Evolutionary conservation across 1,139 yeast species (phyloP).

Genomic region (Hemisphaericaspora xylofermentans): DNA sequence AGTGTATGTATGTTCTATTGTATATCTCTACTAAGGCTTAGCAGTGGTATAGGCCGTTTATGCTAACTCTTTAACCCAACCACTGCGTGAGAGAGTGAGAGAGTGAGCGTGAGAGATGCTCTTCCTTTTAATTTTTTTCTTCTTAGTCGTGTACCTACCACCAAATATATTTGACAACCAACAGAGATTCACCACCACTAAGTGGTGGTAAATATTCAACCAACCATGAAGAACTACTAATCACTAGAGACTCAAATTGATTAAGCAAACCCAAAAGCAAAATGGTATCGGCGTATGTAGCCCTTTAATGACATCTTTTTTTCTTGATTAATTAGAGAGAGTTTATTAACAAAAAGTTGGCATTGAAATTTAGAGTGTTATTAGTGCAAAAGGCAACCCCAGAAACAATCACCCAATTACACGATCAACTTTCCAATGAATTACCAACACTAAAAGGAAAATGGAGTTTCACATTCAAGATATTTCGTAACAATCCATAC

Average conservation of each 20-base stretch:
- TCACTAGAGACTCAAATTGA: too few species aligned
- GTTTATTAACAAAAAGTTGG: constrained; percentile 12
- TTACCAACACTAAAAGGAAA: constrained; percentile 58
- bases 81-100: too few species aligned
- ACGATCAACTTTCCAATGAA: constrained; percentile 65
- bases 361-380: constrained; percentile 39
- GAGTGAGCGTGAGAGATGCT: too few species aligned
- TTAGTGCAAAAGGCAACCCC: constrained; percentile 59
- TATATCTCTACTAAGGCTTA: too few species aligned
- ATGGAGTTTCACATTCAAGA: constrained; percentile 65
- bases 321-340: too few species aligned
- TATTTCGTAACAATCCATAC: constrained; percentile 60
- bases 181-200: constrained; percentile 1
- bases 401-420: constrained; percentile 62
- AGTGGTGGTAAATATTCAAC: neutral
- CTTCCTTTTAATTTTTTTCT: constrained; percentile 3
- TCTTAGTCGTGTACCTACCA: constrained; percentile 1
- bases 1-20: too few species aligned
- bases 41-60: too few species aligned
- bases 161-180: neutral
- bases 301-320: too few species aligned
- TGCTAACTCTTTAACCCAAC: too few species aligned
- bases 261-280: neutral
- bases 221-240: too few species aligned
- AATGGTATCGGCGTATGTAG: constrained; percentile 37